These are phyloP conservation scores for Lichenothelia convexa DNA, from an alignment of 495 filamentous ascomycete genomes.

Conservation along the genomic window DNA sequence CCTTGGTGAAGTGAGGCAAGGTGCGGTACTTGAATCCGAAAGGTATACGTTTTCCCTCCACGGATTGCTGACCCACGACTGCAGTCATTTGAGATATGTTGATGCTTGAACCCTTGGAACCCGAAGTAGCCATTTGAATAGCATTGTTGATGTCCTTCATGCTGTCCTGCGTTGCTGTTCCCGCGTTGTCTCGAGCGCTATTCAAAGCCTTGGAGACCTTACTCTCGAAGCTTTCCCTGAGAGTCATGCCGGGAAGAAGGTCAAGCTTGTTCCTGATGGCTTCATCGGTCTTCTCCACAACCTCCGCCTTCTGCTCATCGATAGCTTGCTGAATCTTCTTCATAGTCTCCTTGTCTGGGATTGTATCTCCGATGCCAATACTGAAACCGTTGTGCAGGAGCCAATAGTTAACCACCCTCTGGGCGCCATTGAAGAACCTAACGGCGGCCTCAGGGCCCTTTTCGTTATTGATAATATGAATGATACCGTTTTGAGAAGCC, in stretches of 20 bases:
- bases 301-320: conserved; percentile 58
- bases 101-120: conserved; percentile 94
- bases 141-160: conserved; percentile 92
- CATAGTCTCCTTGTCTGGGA: conserved; percentile 71
- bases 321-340: conserved; percentile 66
- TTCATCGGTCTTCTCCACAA: conserved; percentile 47
- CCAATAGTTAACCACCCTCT: conserved; percentile 92
- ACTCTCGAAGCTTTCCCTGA: conserved; percentile 93
- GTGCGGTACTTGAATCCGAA: conserved; percentile 99
- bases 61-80: conserved; percentile 88
- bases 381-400: conserved; percentile 94
- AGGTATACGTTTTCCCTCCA: conserved; percentile 96
- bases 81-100: conserved; percentile 99
- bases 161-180: conserved; percentile 74
- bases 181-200: conserved; percentile 86
- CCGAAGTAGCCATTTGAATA: conserved; percentile 84
- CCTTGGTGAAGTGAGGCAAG: conserved; percentile 94
- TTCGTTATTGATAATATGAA: conserved; percentile 95
- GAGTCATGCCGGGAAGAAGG: conserved; percentile 85
- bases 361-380: conserved; percentile 96
- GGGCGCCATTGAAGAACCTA: conserved; percentile 85
- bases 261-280: conserved; percentile 79
- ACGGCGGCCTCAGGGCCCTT: conserved; percentile 68
- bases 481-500: conserved; percentile 66
- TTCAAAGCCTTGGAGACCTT: conserved; percentile 87